Base-by-base conservation (phyloP, 2,329 filamentous ascomycete genomes). In the Daldinia sp. region DNA sequence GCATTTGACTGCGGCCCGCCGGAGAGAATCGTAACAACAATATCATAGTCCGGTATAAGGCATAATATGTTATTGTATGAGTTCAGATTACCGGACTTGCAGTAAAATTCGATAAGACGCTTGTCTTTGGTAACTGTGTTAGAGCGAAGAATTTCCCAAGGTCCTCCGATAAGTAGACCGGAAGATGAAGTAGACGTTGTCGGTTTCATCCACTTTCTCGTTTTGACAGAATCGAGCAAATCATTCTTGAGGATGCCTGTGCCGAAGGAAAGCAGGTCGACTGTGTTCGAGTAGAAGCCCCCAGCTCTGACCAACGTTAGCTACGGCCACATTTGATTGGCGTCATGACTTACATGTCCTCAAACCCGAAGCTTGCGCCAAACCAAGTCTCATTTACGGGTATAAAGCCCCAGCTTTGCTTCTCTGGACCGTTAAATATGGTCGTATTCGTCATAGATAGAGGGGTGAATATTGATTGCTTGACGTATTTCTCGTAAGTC, bases 111-210 rank as follows among this genome's bases (percentile, higher is more conserved):
- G 54, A 80, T 62, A 0, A 78, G 70, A 10, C 76, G 75, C 54
- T 71, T 73, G 53, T 76, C 73, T 18, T 72, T 73, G 5, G 77
- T 78, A 39, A 76, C 72, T 2, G 73, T 79, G 6, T 71, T 73
- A 5, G 78, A 77, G 33, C 78, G 77, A 7, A 74, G 61, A 57
- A 80, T 79, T 57, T 80, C 78, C 78, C 78, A 79, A 1, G 77
- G 78, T 2, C 74, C 77, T 20, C 80, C 79, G n/a, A 81, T 67
- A 41, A 69, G 62, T 0, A 76, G 35, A 7, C 76, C 75, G 0
- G 73, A 46, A 0, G 75, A 75, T 2, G 78, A 80, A n/a, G 73
- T 75, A 1, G 73, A 74, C 1, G 74, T 67, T 2, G 66, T 51
- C 0, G 77, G 76, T 50, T 78, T 78, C 72, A 78, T 69, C 76